phyloP scores from a whole-genome alignment of 352 stramenopile species.

The Phytophthora pini region DNA sequence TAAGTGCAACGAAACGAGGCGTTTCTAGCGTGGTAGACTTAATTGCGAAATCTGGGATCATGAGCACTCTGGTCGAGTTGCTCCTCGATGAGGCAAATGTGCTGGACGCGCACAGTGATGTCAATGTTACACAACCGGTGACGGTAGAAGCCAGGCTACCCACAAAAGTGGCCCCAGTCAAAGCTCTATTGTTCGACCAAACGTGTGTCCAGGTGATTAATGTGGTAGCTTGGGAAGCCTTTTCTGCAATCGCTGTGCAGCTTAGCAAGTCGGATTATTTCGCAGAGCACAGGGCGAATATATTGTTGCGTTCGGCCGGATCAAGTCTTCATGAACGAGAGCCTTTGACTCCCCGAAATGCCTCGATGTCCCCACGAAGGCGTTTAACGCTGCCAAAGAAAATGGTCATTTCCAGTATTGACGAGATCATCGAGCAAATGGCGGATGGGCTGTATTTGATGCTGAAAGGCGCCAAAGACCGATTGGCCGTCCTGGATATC shows the following conservation, averaged over 20 bases:
- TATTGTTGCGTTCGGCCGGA: slow-evolving; percentile 21
- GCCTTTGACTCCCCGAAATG: slow-evolving; percentile 21
- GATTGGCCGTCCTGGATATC: slow-evolving; percentile 16
- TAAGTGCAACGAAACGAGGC: slow-evolving; percentile 12
- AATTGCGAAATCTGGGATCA: slow-evolving; percentile 39
- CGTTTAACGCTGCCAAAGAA: slow-evolving; percentile 55
- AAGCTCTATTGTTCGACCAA: slow-evolving; percentile 32
- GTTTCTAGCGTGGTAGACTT: slow-evolving; percentile 11
- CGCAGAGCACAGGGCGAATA: slow-evolving; percentile 5
- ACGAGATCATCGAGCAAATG: slow-evolving; percentile 52
- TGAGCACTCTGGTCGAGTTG: slow-evolving; percentile 32
- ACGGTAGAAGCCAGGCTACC: slow-evolving; percentile 7
- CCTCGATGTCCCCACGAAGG: slow-evolving; percentile 53
- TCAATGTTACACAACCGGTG: slow-evolving; percentile 6
- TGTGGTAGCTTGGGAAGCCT: slow-evolving; percentile 41
- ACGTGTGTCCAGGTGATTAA: slow-evolving; percentile 31
- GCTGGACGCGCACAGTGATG: slow-evolving; percentile 18
- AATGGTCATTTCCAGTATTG: slow-evolving; percentile 40
- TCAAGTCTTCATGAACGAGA: slow-evolving; percentile 29
- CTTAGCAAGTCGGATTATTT: slow-evolving; percentile 35
- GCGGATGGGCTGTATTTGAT: slow-evolving; percentile 44
- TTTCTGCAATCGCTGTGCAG: slow-evolving; percentile 43
- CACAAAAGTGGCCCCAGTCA: slow-evolving; percentile 25
- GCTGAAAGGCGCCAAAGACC: slow-evolving; percentile 28
- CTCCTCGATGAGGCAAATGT: slow-evolving; percentile 35